Percentiles rank a stretch among this genome's conserved stretches.
Conservation (phyloP, 2,329 filamentous ascomycete genomes). For the Sporothrix variecibatus region DNA sequence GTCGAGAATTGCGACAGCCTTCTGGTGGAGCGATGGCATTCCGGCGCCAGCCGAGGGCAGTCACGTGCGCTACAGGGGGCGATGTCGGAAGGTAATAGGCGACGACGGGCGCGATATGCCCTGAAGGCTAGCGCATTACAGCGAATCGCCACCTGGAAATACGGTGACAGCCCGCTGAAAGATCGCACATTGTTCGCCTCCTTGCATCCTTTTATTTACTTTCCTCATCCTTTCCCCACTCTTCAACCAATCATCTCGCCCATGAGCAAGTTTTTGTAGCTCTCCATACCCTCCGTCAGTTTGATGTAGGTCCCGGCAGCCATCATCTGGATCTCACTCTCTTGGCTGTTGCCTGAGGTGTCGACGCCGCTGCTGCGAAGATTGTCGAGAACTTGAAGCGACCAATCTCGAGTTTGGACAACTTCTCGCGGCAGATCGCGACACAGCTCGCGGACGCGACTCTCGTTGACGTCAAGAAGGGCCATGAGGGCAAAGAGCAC, state of each 20-base stretch:
- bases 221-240: background rate
- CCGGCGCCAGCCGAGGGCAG: constrained; percentile 21
- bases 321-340: constrained; percentile 76
- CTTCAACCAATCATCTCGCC: constrained; percentile 59
- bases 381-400: constrained; percentile 70
- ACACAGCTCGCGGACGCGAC: constrained; percentile 70
- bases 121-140: background rate
- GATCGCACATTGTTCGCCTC: no score
- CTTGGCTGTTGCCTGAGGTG: constrained; percentile 57
- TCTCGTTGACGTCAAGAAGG: constrained; percentile 77
- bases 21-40: constrained; percentile 19
- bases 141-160: background rate
- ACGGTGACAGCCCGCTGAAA: background rate
- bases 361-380: constrained; percentile 52
- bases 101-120: no score
- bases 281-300: constrained; percentile 78
- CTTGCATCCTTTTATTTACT: background rate
- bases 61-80: constrained; percentile 8
- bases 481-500: constrained; percentile 78
- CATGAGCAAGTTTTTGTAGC: constrained; percentile 74
- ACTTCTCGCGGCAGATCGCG: constrained; percentile 73
- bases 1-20: constrained; percentile 26
- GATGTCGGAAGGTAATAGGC: background rate
- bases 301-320: constrained; percentile 77
- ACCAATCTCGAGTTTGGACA: constrained; percentile 84